Conservation (phyloP, 176 grass and related monocot species). For the Oryza australiensis region DNA sequence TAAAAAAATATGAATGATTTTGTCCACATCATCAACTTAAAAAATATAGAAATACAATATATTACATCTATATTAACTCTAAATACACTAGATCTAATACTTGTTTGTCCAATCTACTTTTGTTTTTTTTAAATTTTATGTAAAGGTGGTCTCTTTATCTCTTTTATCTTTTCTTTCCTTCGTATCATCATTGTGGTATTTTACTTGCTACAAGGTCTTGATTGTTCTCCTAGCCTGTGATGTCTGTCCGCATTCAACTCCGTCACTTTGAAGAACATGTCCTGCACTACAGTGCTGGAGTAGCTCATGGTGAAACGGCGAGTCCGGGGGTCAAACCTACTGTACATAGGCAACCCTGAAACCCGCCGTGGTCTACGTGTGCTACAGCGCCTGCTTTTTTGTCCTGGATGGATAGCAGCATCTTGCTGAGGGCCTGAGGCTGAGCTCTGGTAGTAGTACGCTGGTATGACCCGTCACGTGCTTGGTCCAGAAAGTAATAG, state of each 20-base stretch:
- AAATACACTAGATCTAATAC: too few relatives aligned
- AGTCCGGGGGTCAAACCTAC: too few relatives aligned
- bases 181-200: too few relatives aligned
- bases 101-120: too few relatives aligned
- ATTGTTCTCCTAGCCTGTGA: not conserved
- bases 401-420: not conserved
- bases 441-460: not conserved
- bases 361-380: not conserved
- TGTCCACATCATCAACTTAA: too few relatives aligned
- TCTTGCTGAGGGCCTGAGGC: not conserved
- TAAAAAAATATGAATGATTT: too few relatives aligned
- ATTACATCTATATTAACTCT: too few relatives aligned
- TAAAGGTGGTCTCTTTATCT: too few relatives aligned
- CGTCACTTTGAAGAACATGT: not conserved
- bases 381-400: not conserved
- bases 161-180: too few relatives aligned
- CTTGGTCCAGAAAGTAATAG: not conserved
- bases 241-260: not conserved
- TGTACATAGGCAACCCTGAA: not conserved
- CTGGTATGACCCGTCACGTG: not conserved
- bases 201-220: too few relatives aligned
- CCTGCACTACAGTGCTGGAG: not conserved
- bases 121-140: too few relatives aligned
- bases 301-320: not conserved
- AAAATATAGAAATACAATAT: too few relatives aligned